Conservation (phyloP, 768 basidiomycete genomes). For the Pleurotus tuoliensis region DNA sequence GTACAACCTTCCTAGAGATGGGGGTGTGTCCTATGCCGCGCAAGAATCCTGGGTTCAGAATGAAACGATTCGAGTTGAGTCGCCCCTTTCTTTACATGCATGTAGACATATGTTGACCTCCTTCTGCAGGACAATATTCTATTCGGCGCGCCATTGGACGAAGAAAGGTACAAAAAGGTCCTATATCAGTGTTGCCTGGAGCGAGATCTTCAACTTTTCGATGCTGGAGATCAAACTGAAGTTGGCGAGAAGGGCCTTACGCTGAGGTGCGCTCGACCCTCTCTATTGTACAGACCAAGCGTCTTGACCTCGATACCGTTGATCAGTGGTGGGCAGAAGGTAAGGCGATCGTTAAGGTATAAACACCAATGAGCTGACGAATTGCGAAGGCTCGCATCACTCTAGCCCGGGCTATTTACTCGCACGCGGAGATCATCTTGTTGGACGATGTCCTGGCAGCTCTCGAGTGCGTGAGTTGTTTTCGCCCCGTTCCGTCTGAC, state of each 20-base stretch:
- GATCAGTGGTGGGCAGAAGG: conserved; percentile 36
- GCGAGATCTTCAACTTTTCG: conserved; percentile 63
- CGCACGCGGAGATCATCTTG: conserved; percentile 35
- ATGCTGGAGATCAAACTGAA: conserved; percentile 17
- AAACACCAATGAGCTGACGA: conserved; percentile 20
- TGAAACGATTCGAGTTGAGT: conserved; percentile 58
- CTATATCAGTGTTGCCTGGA: conserved; percentile 73
- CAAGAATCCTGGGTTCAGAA: conserved; percentile 87
- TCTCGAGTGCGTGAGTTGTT: conserved; percentile 23
- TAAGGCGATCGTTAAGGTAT: conserved; percentile 12
- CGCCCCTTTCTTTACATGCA: too few species aligned
- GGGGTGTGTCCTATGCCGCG: conserved; percentile 74
- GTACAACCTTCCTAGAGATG: conserved; percentile 64
- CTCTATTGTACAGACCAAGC: too few species aligned
- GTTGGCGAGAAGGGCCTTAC: conserved; percentile 59
- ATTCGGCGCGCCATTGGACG: conserved; percentile 74
- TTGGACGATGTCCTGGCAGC: conserved; percentile 47
- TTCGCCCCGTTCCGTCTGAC: conserved; percentile 28
- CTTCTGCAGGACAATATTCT: conserved; percentile 64
- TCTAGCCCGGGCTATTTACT: conserved; percentile 42
- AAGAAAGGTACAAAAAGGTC: conserved; percentile 72
- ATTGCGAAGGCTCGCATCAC: conserved; percentile 34
- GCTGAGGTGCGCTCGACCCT: conserved; percentile 13
- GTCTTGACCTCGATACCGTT: too few species aligned
- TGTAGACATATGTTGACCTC: too few species aligned